phyloP scores from a whole-genome alignment of 2,329 filamentous ascomycete genomes.

The Mycosphaerelloides madeirae region DNA sequence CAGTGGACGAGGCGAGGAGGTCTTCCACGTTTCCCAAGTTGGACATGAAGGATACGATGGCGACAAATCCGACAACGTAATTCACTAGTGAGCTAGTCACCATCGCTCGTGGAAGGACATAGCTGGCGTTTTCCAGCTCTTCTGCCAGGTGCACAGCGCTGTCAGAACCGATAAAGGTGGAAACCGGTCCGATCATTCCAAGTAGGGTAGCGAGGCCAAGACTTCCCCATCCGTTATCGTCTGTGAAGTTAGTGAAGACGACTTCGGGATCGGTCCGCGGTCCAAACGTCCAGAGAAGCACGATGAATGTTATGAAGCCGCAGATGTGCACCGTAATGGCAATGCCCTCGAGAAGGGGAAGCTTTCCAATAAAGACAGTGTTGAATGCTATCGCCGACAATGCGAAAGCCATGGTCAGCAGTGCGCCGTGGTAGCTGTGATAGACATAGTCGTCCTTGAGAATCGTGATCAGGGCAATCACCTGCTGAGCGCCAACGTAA shows the following conservation, averaged over 20 bases:
- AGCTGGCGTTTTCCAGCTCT: conserved; percentile 21
- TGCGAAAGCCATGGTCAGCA: conserved; percentile 32
- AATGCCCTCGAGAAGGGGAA: conserved; percentile 27
- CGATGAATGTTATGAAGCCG: conserved; percentile 31
- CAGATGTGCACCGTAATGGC: conserved; percentile 31
- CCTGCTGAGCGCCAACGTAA: too few species aligned
- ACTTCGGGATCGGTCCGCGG: conserved; percentile 14
- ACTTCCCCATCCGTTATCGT: conserved; percentile 23
- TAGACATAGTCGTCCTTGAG: conserved; percentile 12
- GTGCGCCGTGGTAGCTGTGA: conserved; percentile 40
- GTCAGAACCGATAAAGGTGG: conserved; percentile 24
- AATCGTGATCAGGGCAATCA: conserved; percentile 5
- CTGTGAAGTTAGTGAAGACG: conserved; percentile 18
- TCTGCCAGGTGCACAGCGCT: conserved; percentile 25
- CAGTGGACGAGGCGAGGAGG: conserved; percentile 20
- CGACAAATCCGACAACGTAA: conserved; percentile 22
- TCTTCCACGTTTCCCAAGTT: conserved; percentile 31
- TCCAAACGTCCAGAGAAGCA: conserved; percentile 20
- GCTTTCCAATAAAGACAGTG: conserved; percentile 22
- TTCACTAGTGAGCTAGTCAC: conserved; percentile 23
- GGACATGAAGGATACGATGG: conserved; percentile 32
- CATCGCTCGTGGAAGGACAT: conserved; percentile 18
- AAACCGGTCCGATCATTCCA: conserved; percentile 33
- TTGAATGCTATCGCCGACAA: conserved; percentile 26
- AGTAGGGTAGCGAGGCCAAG: conserved; percentile 39